Conservation (phyloP, 306 rosid genomes). For the Fragaria nilgerrensis region DNA sequence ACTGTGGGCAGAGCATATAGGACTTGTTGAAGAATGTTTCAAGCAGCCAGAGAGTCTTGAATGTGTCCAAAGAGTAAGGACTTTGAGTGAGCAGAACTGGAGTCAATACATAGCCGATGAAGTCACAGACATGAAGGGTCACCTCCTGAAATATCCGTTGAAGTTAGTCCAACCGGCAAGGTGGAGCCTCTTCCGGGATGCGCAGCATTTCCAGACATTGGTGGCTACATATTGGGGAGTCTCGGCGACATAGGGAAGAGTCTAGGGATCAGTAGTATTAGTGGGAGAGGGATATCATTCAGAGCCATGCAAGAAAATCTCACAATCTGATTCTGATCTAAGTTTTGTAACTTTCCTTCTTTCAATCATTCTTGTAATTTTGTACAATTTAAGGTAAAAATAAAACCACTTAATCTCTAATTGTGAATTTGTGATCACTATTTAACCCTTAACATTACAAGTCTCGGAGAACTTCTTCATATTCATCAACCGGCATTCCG, state of each 20-base stretch:
- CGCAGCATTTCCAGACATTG: slow-evolving; percentile 70
- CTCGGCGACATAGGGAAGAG: slow-evolving; percentile 37
- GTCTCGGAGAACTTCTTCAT: neutral
- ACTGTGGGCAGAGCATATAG: slow-evolving; percentile 81
- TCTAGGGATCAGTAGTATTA: neutral
- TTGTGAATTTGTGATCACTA: no score
- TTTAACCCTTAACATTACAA: neutral
- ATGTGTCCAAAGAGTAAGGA: slow-evolving; percentile 53
- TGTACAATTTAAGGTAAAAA: neutral
- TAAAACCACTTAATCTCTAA: neutral
- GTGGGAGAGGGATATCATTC: slow-evolving; percentile 14
- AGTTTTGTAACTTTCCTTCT: neutral
- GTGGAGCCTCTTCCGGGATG: slow-evolving; percentile 50
- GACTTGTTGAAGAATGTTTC: slow-evolving; percentile 58
- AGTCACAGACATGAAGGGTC: slow-evolving; percentile 73
- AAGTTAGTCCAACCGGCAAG: slow-evolving; percentile 62
- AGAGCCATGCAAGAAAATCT: slow-evolving; percentile 60
- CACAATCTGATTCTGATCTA: slow-evolving; percentile 38
- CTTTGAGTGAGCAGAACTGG: slow-evolving; percentile 72
- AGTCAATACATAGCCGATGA: slow-evolving; percentile 58
- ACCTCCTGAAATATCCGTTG: slow-evolving; percentile 69
- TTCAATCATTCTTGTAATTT: neutral
- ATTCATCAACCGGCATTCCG: neutral
- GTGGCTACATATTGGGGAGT: slow-evolving; percentile 59
- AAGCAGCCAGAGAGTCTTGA: slow-evolving; percentile 65